Evolutionary conservation across 2,329 filamentous ascomycete genomes (phyloP).

Genomic region (Teratosphaeria epicoccoides): DNA sequence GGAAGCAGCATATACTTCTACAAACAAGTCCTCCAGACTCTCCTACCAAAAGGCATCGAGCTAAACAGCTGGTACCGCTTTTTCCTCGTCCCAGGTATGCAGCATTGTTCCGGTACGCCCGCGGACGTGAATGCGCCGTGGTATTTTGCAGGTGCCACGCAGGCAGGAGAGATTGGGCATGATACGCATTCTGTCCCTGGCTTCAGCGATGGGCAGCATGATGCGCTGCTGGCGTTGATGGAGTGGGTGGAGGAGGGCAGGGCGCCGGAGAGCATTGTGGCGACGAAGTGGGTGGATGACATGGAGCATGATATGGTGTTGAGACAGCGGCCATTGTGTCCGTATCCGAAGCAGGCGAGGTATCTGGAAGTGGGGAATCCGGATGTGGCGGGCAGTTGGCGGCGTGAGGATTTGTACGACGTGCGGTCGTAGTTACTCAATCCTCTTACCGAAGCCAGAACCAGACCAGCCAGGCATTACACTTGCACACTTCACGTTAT

Average conservation of each 20-base stretch:
- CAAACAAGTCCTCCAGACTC: constrained; percentile 31
- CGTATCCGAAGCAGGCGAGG: constrained; percentile 23
- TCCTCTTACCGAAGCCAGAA: too few relatives aligned
- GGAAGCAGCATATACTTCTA: constrained; percentile 44
- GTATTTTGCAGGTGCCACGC: constrained; percentile 34
- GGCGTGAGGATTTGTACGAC: constrained; percentile 11
- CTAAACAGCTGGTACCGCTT: constrained; percentile 33
- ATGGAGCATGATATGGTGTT: constrained; percentile 20
- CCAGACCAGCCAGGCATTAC: background rate
- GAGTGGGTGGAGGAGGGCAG: constrained; percentile 29
- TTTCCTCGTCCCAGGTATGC: constrained; percentile 37
- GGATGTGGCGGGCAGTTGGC: constrained; percentile 22
- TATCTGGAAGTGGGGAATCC: constrained; percentile 20
- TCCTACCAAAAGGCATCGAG: constrained; percentile 27
- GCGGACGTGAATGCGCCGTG: constrained; percentile 31
- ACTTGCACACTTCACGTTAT: too few relatives aligned
- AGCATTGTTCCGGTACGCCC: constrained; percentile 31
- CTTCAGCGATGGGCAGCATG: constrained; percentile 24
- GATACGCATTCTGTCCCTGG: constrained; percentile 22
- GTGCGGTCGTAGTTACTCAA: constrained; percentile 2
- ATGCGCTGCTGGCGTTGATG: constrained; percentile 28
- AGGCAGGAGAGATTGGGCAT: constrained; percentile 17
- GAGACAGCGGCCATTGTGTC: constrained; percentile 28
- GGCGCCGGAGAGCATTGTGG: constrained; percentile 28
- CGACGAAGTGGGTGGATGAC: constrained; percentile 27